Evolutionary conservation across 2,329 filamentous ascomycete genomes (phyloP), one percentile per base, ranked within the genome.

Genomic region (Chrysosporium queenslandicum): DNA sequence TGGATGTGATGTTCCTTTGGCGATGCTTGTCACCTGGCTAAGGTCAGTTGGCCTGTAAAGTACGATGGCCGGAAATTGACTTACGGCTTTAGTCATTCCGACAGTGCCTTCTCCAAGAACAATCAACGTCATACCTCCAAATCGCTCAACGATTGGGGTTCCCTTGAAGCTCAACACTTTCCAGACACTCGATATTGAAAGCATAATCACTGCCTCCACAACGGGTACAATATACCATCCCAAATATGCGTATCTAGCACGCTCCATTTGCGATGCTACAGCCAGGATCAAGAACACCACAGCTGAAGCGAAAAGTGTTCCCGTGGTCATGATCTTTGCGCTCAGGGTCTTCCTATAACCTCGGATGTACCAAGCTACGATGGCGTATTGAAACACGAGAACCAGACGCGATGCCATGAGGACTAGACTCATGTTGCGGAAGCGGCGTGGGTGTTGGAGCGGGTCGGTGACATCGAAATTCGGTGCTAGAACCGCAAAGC

Each of bases 61-160:
- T 23, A 3, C 39, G 2, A 41, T 14, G 11, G 9, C 3, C n/a
- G n/a, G n/a, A n/a, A n/a, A n/a, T 11, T 29, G 14, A 11, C 56
- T 41, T 56, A 58, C 56, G 11, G 58, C 57, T 47, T 60, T 62
- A 45, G 59, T 55, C 49, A 61, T 58, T 23, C 58, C 59, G 40
- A 81, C 77, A 8, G 79, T 74, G 47, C 78, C 78, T 58, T 82
- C 79, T 34, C 79, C 79, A 37, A 82, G 71, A 45, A 82, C 75
- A 56, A 83, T 80, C 39, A 81, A 70, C 0, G 79, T 81, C 53
- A 82, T 65, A 0, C 80, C 66, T 27, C 73, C 75, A 69, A 82
- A 74, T 8, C 80, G 72, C 61, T 80, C 77, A 59, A 79, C 77
- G 54, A 82, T 60, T 59, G 82, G 77, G 0, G 78, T 82, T 46